Evolutionary conservation across 176 grass and related monocot genomes (phyloP), one percentile per base, ranked within the genome.

Genomic region (Carex scoparia): DNA sequence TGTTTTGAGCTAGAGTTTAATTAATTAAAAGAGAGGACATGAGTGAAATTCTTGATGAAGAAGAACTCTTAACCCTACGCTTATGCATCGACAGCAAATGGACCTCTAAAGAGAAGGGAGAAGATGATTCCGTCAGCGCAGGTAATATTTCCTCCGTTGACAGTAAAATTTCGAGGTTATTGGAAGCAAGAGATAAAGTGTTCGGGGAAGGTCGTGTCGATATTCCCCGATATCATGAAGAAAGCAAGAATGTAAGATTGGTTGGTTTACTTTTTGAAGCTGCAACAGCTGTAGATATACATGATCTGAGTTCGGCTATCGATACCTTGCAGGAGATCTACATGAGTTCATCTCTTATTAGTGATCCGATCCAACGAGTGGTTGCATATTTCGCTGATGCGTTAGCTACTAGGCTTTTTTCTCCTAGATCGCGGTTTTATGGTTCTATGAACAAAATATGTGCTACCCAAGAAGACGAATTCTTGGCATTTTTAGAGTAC

Each of bases 401-500:
- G 38, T 77, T 93, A 84, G 69, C 91, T 19, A 75, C 89, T 8
- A 86, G 84, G 74, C 31, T 91, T 37, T 33, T 88, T 30, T 53
- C 55, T 37, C 28, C 6, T 32, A 63, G 12, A 49, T 71, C 70
- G 16, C 66, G 9, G 0, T 40, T 85, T 18, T 75, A 73, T 70
- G 16, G 12, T 33, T 81, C 69, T 10, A 7, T 80, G 35, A 6
- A 32, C 23, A 38, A 10, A 15, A 33, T 37, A 23, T 3, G 31
- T 3, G 28, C 88, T n/a, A 49, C 71, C 15, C 60, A 61, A 5
- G 61, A 74, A 28, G 88, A 91, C 55, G 82, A 73, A 84, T 89
- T 97, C 74, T 85, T 87, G 32, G 89, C 91, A 35, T 90, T 90
- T 88, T 94, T 89, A 66, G 90, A 90, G 72, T 88, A 91, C 84